A percentile compares a stretch with the other conserved stretches of the same genome.
These are phyloP conservation scores for Candida glucosophila DNA, from an alignment of 1,139 yeast genomes.

Conservation along the genomic window DNA sequence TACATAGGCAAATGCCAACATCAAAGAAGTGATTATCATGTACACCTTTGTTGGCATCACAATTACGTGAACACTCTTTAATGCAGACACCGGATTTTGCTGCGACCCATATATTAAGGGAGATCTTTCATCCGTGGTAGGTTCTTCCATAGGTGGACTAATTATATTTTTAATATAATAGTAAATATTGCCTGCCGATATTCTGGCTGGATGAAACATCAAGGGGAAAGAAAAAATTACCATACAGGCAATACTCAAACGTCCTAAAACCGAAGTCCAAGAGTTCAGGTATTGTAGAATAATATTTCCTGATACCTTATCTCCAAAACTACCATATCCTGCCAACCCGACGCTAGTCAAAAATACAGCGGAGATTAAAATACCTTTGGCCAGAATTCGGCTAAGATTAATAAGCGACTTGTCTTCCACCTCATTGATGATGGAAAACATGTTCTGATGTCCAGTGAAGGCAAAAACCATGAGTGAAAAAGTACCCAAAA, in stretches of 20 bases:
- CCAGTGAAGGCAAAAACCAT: constrained; percentile 43
- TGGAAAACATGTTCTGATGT: constrained; percentile 43
- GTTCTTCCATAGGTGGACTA: too few species aligned
- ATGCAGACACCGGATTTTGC: constrained; percentile 2
- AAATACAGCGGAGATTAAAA: constrained; percentile 27
- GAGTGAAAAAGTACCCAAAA: constrained; percentile 52
- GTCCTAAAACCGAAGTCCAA: constrained; percentile 52
- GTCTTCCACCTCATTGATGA: constrained; percentile 43
- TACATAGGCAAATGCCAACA: constrained; percentile 36
- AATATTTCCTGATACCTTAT: constrained; percentile 60
- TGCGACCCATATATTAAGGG: constrained; percentile 8
- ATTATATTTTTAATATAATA: constrained; percentile 32
- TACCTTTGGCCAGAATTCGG: constrained; percentile 46
- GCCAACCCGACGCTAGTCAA: constrained; percentile 33
- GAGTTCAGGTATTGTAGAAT: constrained; percentile 55
- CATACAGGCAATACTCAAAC: constrained; percentile 70
- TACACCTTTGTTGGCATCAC: constrained; percentile 47
- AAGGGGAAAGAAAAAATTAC: constrained; percentile 85
- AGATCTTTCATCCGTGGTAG: constrained; percentile 6
- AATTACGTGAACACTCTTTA: constrained; percentile 20
- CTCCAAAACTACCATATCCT: constrained; percentile 40
- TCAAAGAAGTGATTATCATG: constrained; percentile 33
- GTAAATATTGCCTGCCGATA: constrained; percentile 69
- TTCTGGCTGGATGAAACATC: constrained; percentile 87
- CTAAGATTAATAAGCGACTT: constrained; percentile 44